Evolutionary conservation across 176 grass and related monocot species (phyloP), one percentile per base, ranked within the genome.

Genomic region (Paspalum notatum): DNA sequence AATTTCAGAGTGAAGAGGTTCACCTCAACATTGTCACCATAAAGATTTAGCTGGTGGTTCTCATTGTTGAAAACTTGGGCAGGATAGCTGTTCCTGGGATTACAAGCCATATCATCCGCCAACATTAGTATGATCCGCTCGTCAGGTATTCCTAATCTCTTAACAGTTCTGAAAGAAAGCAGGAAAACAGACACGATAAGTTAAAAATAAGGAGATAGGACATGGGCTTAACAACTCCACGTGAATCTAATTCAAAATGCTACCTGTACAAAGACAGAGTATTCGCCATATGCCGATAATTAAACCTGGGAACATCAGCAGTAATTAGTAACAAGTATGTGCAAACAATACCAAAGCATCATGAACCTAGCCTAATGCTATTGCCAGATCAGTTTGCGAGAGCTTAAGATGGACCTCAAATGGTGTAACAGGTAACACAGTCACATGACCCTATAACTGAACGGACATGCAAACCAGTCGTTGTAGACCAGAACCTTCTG

Each of bases 51-150:
- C 81, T 95, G 93, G 76, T 99, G 96, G 82, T 99, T 99, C 83
- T 93, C 96, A 82, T 99, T 95, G 76, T 99, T 99, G 79, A 99
- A 99, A 72, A 99, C 96, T 85, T 95, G 96, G 39, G 96, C 96
- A 85, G 96, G 96, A 80, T 91, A 95, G 71, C 82, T 99, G 74
- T 95, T 99, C 82, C 96, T 89, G 15, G 93, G 74, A 69, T 99
- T 99, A 75, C 96, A 95, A 53, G 90, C 96, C 88, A 99, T 99
- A 71, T 99, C 96, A 75, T 99, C 96, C 16, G 93, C 96, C 79
- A 99, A 78, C 96, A 99, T 99, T 75, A 95, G 93, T 89, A 99
- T 93, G 83, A 99, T 99, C 68, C 93, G 58, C 80, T 99, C 91
- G 38, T 99, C 90, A 72, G 96, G 96, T 84, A 99, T 99, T 55